Conservation (phyloP, 2,329 filamentous ascomycete genomes). For the Cladobotryum protrusum region DNA sequence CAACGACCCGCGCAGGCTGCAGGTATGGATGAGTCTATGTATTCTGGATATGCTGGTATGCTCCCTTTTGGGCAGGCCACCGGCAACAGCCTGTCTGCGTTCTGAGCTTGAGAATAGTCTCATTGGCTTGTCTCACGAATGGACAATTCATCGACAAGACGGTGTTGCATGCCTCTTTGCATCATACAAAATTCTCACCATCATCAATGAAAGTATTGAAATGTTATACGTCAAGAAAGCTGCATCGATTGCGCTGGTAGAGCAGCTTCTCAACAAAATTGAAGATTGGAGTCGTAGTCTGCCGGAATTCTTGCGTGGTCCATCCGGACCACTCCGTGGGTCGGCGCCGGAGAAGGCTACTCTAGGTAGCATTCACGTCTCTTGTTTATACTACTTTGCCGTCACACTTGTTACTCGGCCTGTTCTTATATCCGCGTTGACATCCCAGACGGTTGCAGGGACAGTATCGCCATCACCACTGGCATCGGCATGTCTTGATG, state of each 20-base stretch:
- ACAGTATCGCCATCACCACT: constrained; percentile 30
- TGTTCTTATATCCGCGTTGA: constrained; percentile 46
- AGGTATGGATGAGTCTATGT: constrained; percentile 32
- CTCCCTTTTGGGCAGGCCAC: constrained; percentile 32
- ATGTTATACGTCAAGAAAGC: constrained; percentile 35
- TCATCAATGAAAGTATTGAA: constrained; percentile 39
- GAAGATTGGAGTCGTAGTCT: constrained; percentile 40
- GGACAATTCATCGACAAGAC: constrained; percentile 1
- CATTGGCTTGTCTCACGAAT: constrained; percentile 16
- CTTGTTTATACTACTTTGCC: constrained; percentile 53
- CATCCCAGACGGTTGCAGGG: constrained; percentile 27
- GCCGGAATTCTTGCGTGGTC: constrained; percentile 27
- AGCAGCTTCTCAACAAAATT: constrained; percentile 35
- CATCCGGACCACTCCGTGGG: neutral
- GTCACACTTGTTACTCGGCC: constrained; percentile 52
- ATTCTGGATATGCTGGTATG: constrained; percentile 34
- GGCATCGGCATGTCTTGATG: constrained; percentile 48
- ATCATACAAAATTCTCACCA: constrained; percentile 35
- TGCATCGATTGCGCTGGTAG: constrained; percentile 26
- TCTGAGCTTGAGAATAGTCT: constrained; percentile 20
- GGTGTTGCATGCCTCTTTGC: constrained; percentile 27
- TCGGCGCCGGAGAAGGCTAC: constrained; percentile 24
- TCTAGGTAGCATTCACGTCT: constrained; percentile 47
- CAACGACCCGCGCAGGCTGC: constrained; percentile 18
- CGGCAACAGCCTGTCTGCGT: constrained; percentile 27